These are phyloP conservation scores for Bryum argenteum DNA, from an alignment of 225 moss, liverwort and hornwort genomes.

Conservation along the genomic window DNA sequence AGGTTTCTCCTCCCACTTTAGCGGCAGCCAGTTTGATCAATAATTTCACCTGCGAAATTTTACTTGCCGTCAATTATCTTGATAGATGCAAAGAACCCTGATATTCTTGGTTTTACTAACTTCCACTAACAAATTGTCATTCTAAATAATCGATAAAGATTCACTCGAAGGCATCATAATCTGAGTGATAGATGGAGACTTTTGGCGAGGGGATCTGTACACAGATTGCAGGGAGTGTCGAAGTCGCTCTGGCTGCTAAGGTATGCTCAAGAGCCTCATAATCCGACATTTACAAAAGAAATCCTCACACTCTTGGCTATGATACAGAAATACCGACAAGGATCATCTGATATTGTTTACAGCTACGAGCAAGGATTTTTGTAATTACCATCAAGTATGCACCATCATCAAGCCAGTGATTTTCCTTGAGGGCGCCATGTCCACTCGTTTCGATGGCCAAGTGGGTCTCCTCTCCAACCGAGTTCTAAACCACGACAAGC, in stretches of 20 bases:
- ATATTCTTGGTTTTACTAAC: slow-evolving; percentile 3
- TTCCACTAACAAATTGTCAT: background rate
- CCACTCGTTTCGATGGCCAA: slow-evolving; percentile 98
- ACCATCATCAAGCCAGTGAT: slow-evolving; percentile 97
- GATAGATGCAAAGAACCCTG: background rate
- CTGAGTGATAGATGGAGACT: background rate
- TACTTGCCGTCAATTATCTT: slow-evolving; percentile 11
- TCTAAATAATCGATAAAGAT: background rate
- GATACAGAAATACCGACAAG: slow-evolving; percentile 10
- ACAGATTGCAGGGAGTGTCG: background rate
- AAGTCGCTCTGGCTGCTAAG: background rate
- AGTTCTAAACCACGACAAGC: slow-evolving; percentile 54
- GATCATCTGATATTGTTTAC: background rate
- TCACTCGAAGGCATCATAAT: too few species aligned
- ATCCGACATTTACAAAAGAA: slow-evolving; percentile 9
- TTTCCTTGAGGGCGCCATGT: slow-evolving; percentile 94
- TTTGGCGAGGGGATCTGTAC: background rate
- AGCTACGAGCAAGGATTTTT: slow-evolving; percentile 17
- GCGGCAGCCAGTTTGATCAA: slow-evolving; percentile 91
- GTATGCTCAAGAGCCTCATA: background rate
- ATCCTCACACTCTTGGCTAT: background rate
- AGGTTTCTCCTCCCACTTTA: slow-evolving; percentile 75
- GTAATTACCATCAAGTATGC: slow-evolving; percentile 88
- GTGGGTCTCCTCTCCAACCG: slow-evolving; percentile 76
- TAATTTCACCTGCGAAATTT: slow-evolving; percentile 73